These are phyloP conservation scores for Puccinia hordei DNA, from an alignment of 1,284 basidiomycete species.

Conservation along the genomic window DNA sequence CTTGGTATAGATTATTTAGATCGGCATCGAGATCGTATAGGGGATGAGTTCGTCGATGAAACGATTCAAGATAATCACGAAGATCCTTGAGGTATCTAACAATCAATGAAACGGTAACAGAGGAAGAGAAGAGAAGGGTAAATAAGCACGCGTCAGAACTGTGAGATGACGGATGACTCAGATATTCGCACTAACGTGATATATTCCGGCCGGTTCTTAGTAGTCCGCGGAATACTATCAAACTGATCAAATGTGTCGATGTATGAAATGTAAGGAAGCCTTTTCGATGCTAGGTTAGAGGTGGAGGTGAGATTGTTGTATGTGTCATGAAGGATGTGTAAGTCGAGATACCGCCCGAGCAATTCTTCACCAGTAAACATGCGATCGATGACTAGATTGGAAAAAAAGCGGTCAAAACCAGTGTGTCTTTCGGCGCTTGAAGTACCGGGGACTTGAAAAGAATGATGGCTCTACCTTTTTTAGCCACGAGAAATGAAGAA, in stretches of 20 bases:
- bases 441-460: neutral
- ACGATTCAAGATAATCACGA: constrained; percentile 80
- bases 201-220: constrained; percentile 37
- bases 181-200: constrained; percentile 13
- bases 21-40: constrained; percentile 76
- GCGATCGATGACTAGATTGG: constrained; percentile 71
- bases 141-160: neutral
- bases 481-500: neutral
- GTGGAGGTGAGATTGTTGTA: constrained; percentile 79
- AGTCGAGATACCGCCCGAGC: constrained; percentile 89
- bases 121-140: neutral
- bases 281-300: constrained; percentile 45
- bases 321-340: constrained; percentile 82
- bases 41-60: constrained; percentile 82
- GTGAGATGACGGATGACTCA: neutral
- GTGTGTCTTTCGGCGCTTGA: too few relatives aligned
- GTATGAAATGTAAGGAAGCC: constrained; percentile 43
- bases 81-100: constrained; percentile 61
- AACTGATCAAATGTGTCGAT: constrained; percentile 46
- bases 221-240: constrained; percentile 29
- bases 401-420: neutral
- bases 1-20: constrained; percentile 67
- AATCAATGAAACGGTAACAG: neutral
- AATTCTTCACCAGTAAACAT: constrained; percentile 94
- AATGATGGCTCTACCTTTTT: neutral